Conservation (phyloP, 805 yeast species). For the Candida golubevii region DNA sequence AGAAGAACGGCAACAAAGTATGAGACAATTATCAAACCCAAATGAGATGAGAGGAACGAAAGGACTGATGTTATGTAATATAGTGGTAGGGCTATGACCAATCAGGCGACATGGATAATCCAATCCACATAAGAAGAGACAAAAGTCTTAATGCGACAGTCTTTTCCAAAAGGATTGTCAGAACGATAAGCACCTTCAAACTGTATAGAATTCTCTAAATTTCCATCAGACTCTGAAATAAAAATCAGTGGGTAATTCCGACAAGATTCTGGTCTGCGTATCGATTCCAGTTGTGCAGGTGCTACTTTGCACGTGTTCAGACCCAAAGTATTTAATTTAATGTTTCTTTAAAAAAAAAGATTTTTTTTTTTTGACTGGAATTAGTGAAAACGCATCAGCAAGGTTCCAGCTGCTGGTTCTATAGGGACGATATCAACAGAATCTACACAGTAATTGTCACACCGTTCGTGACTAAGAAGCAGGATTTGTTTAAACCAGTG, state of each 20-base stretch:
- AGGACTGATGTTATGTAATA: slow-evolving; percentile 48
- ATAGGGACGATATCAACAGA: not conserved
- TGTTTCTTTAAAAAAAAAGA: too few relatives aligned
- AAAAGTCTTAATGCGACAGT: too few relatives aligned
- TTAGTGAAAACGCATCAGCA: too few relatives aligned
- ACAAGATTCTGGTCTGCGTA: too few relatives aligned
- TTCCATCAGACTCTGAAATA: not conserved
- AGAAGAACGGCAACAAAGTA: slow-evolving; percentile 49
- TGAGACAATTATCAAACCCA: slow-evolving; percentile 54
- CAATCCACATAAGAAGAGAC: slow-evolving; percentile 45
- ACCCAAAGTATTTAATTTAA: too few relatives aligned
- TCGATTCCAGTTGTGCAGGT: too few relatives aligned
- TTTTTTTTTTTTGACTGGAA: too few relatives aligned
- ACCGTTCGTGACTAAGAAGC: not conserved
- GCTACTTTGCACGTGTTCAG: too few relatives aligned
- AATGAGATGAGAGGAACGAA: slow-evolving; percentile 58
- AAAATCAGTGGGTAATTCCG: too few relatives aligned
- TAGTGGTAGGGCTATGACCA: slow-evolving; percentile 55
- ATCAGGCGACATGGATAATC: slow-evolving; percentile 43
- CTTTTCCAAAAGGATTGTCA: too few relatives aligned
- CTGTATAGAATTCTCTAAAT: too few relatives aligned
- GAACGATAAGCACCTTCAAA: too few relatives aligned
- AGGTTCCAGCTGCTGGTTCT: not conserved
- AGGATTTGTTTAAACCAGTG: not conserved
- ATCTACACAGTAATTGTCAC: not conserved